Base-by-base conservation (phyloP, 2,329 filamentous ascomycete genomes). In the Diaporthe vaccinii region DNA sequence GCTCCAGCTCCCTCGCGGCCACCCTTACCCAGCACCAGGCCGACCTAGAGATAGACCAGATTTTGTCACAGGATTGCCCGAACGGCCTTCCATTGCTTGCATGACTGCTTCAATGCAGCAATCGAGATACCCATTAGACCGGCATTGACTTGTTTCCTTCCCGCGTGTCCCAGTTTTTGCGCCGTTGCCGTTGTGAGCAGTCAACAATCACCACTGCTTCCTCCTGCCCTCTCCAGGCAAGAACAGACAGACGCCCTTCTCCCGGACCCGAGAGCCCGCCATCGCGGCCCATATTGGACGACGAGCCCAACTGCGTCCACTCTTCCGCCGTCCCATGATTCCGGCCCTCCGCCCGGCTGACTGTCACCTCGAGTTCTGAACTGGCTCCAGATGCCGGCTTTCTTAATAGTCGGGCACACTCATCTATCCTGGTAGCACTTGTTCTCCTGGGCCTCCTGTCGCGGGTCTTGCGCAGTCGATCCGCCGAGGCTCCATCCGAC, bases 371-470 rank as follows among this genome's bases (percentile, higher is more conserved):
- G 46, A 57, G 15, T 41, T 51, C 61, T 55, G 70, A 65, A 36
- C 34, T 73, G 57, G 70, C 46, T 39, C 58, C 71, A 73, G 71
- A 73, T 73, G 71, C 46, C 59, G 51, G 71, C 71, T 73, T 36
- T 9, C 46, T 17, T 14, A 34, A 31, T 59, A 65, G 20, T 41
- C 17, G 12, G 46, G 58, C 36, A 44, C 20, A 73, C 46, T 28
- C 46, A 28, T 46, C 34, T 53, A 12, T 65, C 44, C 55, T 41
- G 58, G 58, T 41, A 62, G 57, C 57, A 59, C 34, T 34, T 28
- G 25, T 73, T 62, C 58, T 62, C 25, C 58, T 7, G 31, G 44
- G 70, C 57, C 28, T 73, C 34, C 25, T 44, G 17, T 15, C 44
- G 49, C 70, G 41, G 20, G 20, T 39, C 70, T 46, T 31, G 46